A percentile compares a stretch with the other conserved stretches of the same genome.
These are phyloP conservation scores for Stagonosporopsis cucurbitacearum DNA, from an alignment of 2,329 filamentous ascomycete genomes.

Conservation along the genomic window DNA sequence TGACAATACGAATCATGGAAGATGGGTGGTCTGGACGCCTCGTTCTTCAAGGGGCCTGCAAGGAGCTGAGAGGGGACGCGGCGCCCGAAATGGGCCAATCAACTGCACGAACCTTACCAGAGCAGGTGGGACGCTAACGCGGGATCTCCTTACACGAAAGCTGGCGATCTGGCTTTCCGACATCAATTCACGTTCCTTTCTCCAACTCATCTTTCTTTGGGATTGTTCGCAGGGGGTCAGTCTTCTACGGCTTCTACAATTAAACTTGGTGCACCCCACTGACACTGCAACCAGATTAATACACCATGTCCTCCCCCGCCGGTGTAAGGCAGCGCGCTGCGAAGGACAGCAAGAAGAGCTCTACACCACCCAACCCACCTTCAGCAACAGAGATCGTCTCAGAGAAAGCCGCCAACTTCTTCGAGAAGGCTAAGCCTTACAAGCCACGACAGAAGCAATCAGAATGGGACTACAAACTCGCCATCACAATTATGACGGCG, in stretches of 20 bases:
- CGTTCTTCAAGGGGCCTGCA: constrained; percentile 10
- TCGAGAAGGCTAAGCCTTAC: constrained; percentile 45
- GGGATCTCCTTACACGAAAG: constrained; percentile 20
- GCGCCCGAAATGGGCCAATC: constrained; percentile 6
- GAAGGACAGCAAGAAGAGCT: constrained; percentile 48
- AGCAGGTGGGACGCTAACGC: constrained; percentile 15
- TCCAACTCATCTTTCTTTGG: constrained; percentile 20
- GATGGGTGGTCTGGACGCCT: not conserved
- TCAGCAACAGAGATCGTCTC: constrained; percentile 23
- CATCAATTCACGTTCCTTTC: constrained; percentile 25
- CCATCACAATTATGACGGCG: constrained; percentile 75
- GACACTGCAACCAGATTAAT: constrained; percentile 35
- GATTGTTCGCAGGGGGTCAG: constrained; percentile 32
- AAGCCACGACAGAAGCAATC: constrained; percentile 51
- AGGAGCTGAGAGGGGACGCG: constrained; percentile 13
- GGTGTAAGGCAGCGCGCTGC: constrained; percentile 48
- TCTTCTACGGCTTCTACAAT: constrained; percentile 11
- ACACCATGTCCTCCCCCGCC: constrained; percentile 48
- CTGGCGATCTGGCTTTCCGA: constrained; percentile 36
- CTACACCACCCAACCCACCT: constrained; percentile 46
- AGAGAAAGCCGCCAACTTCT: constrained; percentile 37
- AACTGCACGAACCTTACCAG: constrained; percentile 4
- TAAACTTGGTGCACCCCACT: constrained; percentile 14
- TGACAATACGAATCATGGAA: not conserved
- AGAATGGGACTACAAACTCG: constrained; percentile 87